These are phyloP conservation scores for Berberis vulgaris DNA, from an alignment of 164 flowering plant species.

Conservation along the genomic window DNA sequence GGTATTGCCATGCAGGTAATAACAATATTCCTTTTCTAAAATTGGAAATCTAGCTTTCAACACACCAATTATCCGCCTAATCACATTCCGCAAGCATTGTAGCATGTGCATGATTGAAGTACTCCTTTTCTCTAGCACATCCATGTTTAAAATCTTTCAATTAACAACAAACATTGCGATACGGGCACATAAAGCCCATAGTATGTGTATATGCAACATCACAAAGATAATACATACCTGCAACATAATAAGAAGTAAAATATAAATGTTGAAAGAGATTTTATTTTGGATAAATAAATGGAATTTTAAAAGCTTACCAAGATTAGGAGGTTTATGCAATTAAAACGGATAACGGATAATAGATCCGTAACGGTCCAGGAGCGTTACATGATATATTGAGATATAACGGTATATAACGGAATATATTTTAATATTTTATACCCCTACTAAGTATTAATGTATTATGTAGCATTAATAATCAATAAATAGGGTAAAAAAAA, in stretches of 20 bases:
- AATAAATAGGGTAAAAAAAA: too few species aligned
- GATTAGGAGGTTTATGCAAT: too few species aligned
- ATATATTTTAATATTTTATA: too few species aligned
- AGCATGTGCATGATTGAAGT: neutral
- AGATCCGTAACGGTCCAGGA: too few species aligned
- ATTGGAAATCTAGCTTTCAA: neutral
- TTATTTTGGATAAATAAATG: too few species aligned
- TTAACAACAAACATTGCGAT: neutral
- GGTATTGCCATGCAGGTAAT: neutral
- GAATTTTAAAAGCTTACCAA: too few species aligned
- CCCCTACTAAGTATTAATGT: too few species aligned
- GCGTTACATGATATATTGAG: too few species aligned
- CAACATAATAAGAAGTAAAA: neutral
- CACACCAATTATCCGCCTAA: neutral
- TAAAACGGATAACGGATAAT: too few species aligned
- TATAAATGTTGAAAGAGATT: too few species aligned
- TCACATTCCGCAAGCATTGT: neutral
- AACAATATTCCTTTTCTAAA: neutral
- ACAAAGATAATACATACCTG: neutral
- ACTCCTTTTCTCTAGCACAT: neutral
- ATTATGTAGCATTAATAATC: too few species aligned
- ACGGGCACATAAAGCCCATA: neutral
- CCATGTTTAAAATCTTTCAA: neutral
- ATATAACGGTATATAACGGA: too few species aligned
- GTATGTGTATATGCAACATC: neutral